These are phyloP conservation scores for Astragalus membranaceus DNA, from an alignment of 306 rosid genomes.

Conservation along the genomic window DNA sequence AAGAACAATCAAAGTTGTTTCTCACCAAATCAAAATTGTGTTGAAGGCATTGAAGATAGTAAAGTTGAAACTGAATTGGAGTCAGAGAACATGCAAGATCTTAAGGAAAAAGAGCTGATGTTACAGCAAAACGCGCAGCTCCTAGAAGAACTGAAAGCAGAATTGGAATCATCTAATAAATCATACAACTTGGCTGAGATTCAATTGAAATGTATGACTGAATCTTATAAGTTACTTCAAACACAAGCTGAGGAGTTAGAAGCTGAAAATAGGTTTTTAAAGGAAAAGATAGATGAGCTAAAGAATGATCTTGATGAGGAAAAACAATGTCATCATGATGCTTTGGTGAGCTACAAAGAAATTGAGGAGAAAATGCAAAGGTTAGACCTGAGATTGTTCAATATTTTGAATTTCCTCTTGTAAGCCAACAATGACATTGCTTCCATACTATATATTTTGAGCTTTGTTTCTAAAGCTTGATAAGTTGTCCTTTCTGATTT, in stretches of 20 bases:
- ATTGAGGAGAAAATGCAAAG: slow-evolving; percentile 62
- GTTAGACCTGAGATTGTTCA: slow-evolving; percentile 30
- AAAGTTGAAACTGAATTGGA: too few species aligned
- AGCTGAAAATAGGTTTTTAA: slow-evolving; percentile 52
- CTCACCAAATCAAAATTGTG: background rate
- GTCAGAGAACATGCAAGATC: too few species aligned
- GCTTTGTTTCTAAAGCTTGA: slow-evolving; percentile 14
- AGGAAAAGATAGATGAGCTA: slow-evolving; percentile 48
- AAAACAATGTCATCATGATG: slow-evolving; percentile 50
- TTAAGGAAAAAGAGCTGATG: background rate
- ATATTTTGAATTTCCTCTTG: background rate
- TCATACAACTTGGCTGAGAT: slow-evolving; percentile 69
- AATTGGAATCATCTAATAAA: slow-evolving; percentile 53
- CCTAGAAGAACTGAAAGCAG: slow-evolving; percentile 56
- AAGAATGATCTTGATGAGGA: slow-evolving; percentile 60
- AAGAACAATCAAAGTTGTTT: slow-evolving; percentile 1
- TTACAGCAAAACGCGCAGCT: slow-evolving; percentile 45
- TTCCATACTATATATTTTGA: background rate
- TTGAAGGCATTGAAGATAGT: background rate
- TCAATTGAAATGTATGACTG: slow-evolving; percentile 89
- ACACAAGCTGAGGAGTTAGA: slow-evolving; percentile 54
- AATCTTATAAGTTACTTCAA: slow-evolving; percentile 80
- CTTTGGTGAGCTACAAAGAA: slow-evolving; percentile 53
- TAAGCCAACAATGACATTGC: background rate
- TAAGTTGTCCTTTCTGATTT: slow-evolving; percentile 20